A percentile compares a stretch with the other conserved stretches of the same genome.
These are phyloP conservation scores for Herpotrichia juniperi DNA, from an alignment of 2,329 filamentous ascomycete species.

Conservation along the genomic window DNA sequence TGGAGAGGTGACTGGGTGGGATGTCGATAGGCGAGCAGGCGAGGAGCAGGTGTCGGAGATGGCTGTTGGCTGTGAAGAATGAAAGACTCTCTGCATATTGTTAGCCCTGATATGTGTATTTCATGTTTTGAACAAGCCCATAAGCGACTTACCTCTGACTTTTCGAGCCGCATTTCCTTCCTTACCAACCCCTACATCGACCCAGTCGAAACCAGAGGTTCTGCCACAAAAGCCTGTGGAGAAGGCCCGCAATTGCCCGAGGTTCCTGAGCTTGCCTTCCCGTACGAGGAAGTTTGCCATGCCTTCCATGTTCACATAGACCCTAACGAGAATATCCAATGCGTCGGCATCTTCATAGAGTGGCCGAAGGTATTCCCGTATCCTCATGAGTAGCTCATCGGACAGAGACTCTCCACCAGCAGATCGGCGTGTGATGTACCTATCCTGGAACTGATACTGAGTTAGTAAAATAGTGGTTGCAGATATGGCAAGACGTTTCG, in stretches of 20 bases:
- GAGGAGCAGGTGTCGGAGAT: slow-evolving; percentile 43
- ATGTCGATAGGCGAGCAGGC: slow-evolving; percentile 39
- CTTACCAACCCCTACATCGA: slow-evolving; percentile 44
- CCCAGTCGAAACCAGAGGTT: slow-evolving; percentile 44
- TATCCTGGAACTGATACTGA: slow-evolving; percentile 40
- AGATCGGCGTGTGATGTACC: slow-evolving; percentile 41
- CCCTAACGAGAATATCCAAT: slow-evolving; percentile 41
- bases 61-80: slow-evolving; percentile 41
- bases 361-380: slow-evolving; percentile 42
- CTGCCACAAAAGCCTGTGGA: slow-evolving; percentile 44
- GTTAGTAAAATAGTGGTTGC: neutral
- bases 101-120: slow-evolving; percentile 10
- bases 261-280: slow-evolving; percentile 41
- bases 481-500: neutral
- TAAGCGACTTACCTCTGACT: slow-evolving; percentile 32
- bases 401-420: slow-evolving; percentile 43
- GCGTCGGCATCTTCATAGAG: slow-evolving; percentile 42
- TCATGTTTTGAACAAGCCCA: neutral
- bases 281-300: slow-evolving; percentile 44
- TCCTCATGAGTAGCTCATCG: slow-evolving; percentile 41
- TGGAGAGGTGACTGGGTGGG: slow-evolving; percentile 35
- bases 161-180: slow-evolving; percentile 42
- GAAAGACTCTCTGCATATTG: slow-evolving; percentile 35
- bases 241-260: slow-evolving; percentile 42
- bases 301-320: slow-evolving; percentile 45